Percentiles rank a stretch among this genome's conserved stretches.
Evolutionary conservation across 176 grass and related monocot species (phyloP).

Genomic region (Pontederia paniculata): DNA sequence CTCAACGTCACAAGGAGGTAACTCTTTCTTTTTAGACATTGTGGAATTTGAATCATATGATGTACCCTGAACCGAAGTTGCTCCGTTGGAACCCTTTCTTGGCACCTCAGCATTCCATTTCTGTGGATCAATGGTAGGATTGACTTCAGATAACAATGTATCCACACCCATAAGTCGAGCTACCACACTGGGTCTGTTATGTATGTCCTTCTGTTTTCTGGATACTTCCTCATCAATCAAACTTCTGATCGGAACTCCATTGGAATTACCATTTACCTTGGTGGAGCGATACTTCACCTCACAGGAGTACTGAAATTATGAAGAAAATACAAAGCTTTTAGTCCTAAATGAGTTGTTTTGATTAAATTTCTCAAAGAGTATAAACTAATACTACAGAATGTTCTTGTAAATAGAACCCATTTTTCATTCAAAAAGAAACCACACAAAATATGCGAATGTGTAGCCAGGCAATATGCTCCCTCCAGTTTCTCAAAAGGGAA

Average conservation of each 20-base stretch:
- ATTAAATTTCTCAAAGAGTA: neutral
- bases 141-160: slow-evolving; percentile 30
- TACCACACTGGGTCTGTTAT: slow-evolving; percentile 60
- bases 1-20: neutral
- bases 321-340: slow-evolving; percentile 3
- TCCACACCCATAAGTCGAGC: slow-evolving; percentile 98
- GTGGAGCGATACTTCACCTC: slow-evolving; percentile 35
- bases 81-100: slow-evolving; percentile 29
- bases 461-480: too few relatives aligned
- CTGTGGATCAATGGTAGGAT: slow-evolving; percentile 17
- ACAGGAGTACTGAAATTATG: slow-evolving; percentile 44
- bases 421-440: too few relatives aligned
- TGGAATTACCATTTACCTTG: slow-evolving; percentile 23
- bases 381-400: neutral
- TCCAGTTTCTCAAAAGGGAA: too few relatives aligned
- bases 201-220: slow-evolving; percentile 26
- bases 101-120: slow-evolving; percentile 19
- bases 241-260: slow-evolving; percentile 32
- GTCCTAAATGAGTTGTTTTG: neutral
- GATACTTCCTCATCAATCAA: slow-evolving; percentile 50
- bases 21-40: neutral
- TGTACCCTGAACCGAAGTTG: slow-evolving; percentile 11
- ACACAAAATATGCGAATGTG: too few relatives aligned
- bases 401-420: neutral
- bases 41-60: neutral